Evolutionary conservation across 345 rosid species (phyloP).

Genomic region (Hibiscus trionum): DNA sequence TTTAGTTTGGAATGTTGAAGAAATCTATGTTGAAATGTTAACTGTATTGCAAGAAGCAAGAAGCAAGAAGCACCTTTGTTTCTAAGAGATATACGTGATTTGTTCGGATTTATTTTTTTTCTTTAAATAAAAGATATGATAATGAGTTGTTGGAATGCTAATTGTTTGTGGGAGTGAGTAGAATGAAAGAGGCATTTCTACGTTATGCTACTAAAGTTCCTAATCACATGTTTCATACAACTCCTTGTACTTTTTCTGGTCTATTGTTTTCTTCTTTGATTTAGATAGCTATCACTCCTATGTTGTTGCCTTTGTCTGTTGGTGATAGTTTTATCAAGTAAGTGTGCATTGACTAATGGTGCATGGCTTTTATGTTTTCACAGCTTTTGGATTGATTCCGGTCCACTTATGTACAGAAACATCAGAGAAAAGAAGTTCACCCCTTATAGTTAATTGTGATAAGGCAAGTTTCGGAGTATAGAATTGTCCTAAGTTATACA

Average conservation of each 20-base stretch:
- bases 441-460: slow-evolving; percentile 51
- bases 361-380: not conserved
- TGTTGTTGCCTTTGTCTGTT: not conserved
- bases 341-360: slow-evolving; percentile 4
- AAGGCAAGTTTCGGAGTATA: slow-evolving; percentile 44
- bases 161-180: not conserved
- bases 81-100: no score
- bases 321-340: not conserved
- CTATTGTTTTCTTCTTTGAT: not conserved
- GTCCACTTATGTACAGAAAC: slow-evolving; percentile 30
- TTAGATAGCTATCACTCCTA: not conserved
- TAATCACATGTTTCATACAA: not conserved
- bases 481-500: not conserved
- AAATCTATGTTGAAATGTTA: no score
- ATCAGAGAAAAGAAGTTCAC: slow-evolving; percentile 32
- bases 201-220: not conserved
- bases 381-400: slow-evolving; percentile 58
- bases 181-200: not conserved
- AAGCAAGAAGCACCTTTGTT: no score
- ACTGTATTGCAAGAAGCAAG: no score
- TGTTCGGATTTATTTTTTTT: not conserved
- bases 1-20: no score
- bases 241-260: not conserved
- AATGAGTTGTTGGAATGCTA: not conserved
- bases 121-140: not conserved